phyloP scores from a whole-genome alignment of 2,329 filamentous ascomycete species.

The Neopestalotiopsis sp. region DNA sequence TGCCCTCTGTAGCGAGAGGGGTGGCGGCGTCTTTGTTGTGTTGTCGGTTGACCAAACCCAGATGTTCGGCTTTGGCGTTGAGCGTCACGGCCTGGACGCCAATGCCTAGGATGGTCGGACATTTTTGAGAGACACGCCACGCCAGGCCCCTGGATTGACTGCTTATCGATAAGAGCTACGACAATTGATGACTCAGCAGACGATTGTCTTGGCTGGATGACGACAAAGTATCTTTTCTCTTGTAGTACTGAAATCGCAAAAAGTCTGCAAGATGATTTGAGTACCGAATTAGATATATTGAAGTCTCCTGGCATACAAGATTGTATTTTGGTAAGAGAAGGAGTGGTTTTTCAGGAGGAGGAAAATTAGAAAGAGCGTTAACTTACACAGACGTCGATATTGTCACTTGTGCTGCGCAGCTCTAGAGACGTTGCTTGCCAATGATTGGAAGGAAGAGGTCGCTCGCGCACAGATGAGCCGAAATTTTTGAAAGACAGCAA shows the following conservation, averaged over 20 bases:
- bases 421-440: not conserved
- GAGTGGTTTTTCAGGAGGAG: not conserved
- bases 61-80: not conserved
- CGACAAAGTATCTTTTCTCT: not conserved
- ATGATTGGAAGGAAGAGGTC: not conserved
- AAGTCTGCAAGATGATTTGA: not conserved
- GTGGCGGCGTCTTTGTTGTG: not conserved
- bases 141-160: not conserved
- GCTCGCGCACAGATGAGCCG: too few relatives aligned
- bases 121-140: slow-evolving; percentile 2
- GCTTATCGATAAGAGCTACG: not conserved
- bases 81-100: not conserved
- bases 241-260: not conserved
- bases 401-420: not conserved
- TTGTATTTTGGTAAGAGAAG: not conserved
- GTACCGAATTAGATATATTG: not conserved
- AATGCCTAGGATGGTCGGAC: not conserved
- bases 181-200: not conserved
- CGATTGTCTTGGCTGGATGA: not conserved
- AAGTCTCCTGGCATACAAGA: not conserved
- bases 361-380: not conserved
- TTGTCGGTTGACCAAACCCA: not conserved
- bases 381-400: not conserved
- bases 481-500: too few relatives aligned
- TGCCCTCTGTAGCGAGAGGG: not conserved